These are phyloP conservation scores for Podospora tetraspora DNA, from an alignment of 495 filamentous ascomycete species.

Conservation along the genomic window DNA sequence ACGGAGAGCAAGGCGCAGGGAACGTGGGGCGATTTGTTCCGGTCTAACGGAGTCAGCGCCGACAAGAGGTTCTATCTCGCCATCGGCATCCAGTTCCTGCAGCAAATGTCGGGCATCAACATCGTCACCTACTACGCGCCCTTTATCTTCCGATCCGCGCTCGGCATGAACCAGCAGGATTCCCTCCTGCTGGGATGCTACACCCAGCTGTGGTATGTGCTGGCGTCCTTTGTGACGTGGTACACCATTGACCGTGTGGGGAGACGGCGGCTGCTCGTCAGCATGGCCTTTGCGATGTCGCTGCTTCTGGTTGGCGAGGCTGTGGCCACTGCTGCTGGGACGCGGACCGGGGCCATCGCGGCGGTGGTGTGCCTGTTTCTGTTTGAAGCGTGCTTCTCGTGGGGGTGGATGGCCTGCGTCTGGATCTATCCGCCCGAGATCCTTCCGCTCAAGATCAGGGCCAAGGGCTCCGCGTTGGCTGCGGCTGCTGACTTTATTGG, in stretches of 20 bases:
- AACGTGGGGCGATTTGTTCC: constrained; percentile 35
- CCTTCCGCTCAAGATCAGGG: constrained; percentile 58
- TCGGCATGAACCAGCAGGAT: constrained; percentile 48
- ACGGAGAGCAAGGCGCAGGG: constrained; percentile 31
- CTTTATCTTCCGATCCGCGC: constrained; percentile 46
- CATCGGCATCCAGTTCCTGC: constrained; percentile 47
- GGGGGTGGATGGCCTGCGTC: constrained; percentile 38
- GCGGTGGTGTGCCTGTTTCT: constrained; percentile 39
- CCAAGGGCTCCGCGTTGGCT: constrained; percentile 60
- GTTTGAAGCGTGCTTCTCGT: constrained; percentile 40
- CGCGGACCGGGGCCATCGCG: constrained; percentile 31
- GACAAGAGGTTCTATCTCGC: constrained; percentile 46
- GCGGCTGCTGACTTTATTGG: constrained; percentile 57
- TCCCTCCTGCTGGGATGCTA: constrained; percentile 49
- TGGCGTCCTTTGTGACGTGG: constrained; percentile 36
- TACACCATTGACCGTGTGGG: constrained; percentile 50
- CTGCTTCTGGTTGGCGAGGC: constrained; percentile 35
- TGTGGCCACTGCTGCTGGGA: constrained; percentile 34
- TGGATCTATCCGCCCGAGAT: constrained; percentile 59
- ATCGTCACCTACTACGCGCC: constrained; percentile 53
- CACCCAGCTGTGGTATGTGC: constrained; percentile 37
- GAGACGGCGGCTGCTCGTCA: constrained; percentile 45
- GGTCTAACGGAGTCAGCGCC: constrained; percentile 42
- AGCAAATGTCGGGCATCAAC: constrained; percentile 48
- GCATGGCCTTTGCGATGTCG: constrained; percentile 42